Evolutionary conservation across 2,329 filamentous ascomycete genomes (phyloP).

Genomic region (Didymella arachidicola): DNA sequence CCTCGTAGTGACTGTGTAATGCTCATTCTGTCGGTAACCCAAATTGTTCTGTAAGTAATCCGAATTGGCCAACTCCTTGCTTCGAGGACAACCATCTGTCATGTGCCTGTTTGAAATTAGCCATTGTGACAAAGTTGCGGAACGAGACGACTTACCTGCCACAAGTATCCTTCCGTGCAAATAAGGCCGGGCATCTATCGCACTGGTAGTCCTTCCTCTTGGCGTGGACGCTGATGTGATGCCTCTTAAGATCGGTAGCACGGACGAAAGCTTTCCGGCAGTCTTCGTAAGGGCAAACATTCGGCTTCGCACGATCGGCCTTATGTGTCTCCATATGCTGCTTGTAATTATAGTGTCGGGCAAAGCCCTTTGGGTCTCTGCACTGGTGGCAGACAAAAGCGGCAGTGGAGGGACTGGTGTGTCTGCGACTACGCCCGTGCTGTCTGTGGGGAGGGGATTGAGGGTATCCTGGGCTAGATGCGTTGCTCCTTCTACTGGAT

Average conservation of each 20-base stretch:
- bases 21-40: conserved; percentile 15
- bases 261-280: conserved; percentile 82
- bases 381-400: conserved; percentile 74
- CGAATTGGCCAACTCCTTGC: conserved; percentile 44
- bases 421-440: conserved; percentile 25
- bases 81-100: conserved; percentile 76
- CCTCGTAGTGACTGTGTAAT: background rate
- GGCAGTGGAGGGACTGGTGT: conserved; percentile 43
- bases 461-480: conserved; percentile 20
- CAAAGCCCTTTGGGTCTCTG: conserved; percentile 72
- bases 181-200: conserved; percentile 72
- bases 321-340: conserved; percentile 87
- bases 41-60: background rate
- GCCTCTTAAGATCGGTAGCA: conserved; percentile 75
- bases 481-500: conserved; percentile 24
- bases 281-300: conserved; percentile 68
- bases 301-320: conserved; percentile 73
- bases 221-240: conserved; percentile 71
- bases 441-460: conserved; percentile 13
- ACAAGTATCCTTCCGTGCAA: conserved; percentile 84
- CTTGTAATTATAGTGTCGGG: conserved; percentile 84
- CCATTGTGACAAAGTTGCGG: background rate
- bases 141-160: conserved; percentile 66
- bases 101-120: conserved; percentile 67
- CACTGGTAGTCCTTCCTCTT: conserved; percentile 76